Base-by-base conservation (phyloP, 768 basidiomycete species). In the Mycena leptocephala region DNA sequence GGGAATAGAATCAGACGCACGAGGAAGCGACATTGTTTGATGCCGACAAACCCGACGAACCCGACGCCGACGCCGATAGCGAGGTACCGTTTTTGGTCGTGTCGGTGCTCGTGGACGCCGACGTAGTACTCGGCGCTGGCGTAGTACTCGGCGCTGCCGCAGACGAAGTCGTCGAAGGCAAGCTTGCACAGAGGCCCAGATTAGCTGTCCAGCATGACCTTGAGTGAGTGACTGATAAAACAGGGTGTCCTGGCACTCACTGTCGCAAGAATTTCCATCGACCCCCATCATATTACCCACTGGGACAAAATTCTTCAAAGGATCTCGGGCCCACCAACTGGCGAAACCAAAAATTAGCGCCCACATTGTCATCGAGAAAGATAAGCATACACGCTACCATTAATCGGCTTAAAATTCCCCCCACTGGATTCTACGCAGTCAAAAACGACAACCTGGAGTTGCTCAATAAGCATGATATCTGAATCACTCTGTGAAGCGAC, bases 311-410 rank as follows among this genome's bases (percentile, higher is more conserved):
- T 69, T 5, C 39, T 69, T 69, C 53, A 41, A n/a, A 4, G 67
- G 67, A 32, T 69, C 67, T 20, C 67, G 22, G 18, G 37, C 67
- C 55, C 67, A 69, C 67, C 67, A 69, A 2, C 67, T 69, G 18
- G 16, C 22, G 22, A 41, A 46, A 48, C n/a, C n/a, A 6, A 48
- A 56, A 22, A 65, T 65, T 22, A 30, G 30, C n/a, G 28, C 35
- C 41, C 16, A 48, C 43, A 20, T 7, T 33, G 46, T n/a, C 8
- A 65, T 48, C 7, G 22, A 46, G 43, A 24, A 32, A 48, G 3
- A 33, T 46, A n/a, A 32, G 20, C 63, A 30, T 56, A 69, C 67
- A n/a, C 24, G 55, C 67, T 69, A 22, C 55, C 46, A 39, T 39
- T 39, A 39, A 39, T 39, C 66, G 24, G 28, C n/a, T 11, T n/a